A percentile compares a stretch with the other conserved stretches of the same genome.
phyloP scores from a whole-genome alignment of 352 stramenopile genomes.

The Nothophytophthora sp. region DNA sequence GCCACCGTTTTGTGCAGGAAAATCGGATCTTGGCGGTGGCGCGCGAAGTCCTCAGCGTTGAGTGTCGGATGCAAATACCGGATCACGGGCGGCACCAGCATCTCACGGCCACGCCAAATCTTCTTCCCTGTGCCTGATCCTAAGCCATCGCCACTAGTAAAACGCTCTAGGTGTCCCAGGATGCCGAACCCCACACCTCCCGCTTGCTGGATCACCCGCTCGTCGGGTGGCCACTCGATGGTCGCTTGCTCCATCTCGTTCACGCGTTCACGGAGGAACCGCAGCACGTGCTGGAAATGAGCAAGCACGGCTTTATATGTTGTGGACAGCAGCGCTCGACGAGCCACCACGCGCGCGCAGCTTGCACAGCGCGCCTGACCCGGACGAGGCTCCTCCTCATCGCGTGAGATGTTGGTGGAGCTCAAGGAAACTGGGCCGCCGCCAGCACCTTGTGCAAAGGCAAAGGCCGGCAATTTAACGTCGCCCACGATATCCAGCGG shows the following conservation, averaged over 20 bases:
- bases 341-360: constrained; percentile 72
- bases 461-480: constrained; percentile 61
- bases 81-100: constrained; percentile 93
- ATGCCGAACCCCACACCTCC: constrained; percentile 94
- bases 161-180: constrained; percentile 28
- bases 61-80: constrained; percentile 90
- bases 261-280: constrained; percentile 48
- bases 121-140: constrained; percentile 1
- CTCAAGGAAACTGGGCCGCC: constrained; percentile 15
- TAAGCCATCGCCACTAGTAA: constrained; percentile 9
- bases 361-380: constrained; percentile 76
- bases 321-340: constrained; percentile 79
- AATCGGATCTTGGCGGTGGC: constrained; percentile 91
- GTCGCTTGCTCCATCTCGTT: constrained; percentile 46
- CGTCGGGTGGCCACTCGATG: constrained; percentile 91
- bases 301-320: constrained; percentile 94
- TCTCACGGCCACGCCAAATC: constrained; percentile 37
- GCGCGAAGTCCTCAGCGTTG: constrained; percentile 76
- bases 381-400: constrained; percentile 18
- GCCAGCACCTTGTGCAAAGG: constrained; percentile 31
- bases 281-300: constrained; percentile 92
- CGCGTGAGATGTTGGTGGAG: background rate
- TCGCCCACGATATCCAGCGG: constrained; percentile 73
- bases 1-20: constrained; percentile 93
- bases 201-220: constrained; percentile 85